A percentile compares a stretch with the other conserved stretches of the same genome.
Conservation (phyloP, 305 asterid species). For the Plantago rigida region DNA sequence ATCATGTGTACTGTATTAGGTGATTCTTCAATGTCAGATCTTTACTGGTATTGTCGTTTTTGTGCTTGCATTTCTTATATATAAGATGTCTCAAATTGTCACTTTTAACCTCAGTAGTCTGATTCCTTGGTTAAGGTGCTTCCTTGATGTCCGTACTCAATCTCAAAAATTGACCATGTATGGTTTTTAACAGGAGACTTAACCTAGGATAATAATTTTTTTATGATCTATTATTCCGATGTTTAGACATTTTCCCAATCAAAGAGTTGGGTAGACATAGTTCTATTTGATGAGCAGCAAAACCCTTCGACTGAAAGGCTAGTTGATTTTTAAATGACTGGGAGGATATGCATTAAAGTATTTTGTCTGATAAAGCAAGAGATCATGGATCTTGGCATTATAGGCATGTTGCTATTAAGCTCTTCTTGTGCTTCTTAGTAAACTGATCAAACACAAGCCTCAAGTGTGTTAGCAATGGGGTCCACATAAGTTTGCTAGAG, state of each 20-base stretch:
- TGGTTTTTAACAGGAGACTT: slow-evolving; percentile 2
- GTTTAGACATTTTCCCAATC: background rate
- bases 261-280: no score
- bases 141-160: slow-evolving; percentile 1
- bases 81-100: slow-evolving; percentile 2
- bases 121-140: slow-evolving; percentile 6
- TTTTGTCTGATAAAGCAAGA: slow-evolving; percentile 10
- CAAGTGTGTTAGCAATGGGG: slow-evolving; percentile 1
- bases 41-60: background rate
- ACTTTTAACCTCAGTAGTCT: background rate
- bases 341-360: slow-evolving; percentile 4
- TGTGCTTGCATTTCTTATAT: background rate
- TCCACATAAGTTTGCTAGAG: slow-evolving; percentile 6
- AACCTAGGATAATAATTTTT: background rate
- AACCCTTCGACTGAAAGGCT: background rate
- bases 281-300: background rate
- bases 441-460: background rate
- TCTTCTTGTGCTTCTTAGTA: background rate
- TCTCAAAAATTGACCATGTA: slow-evolving; percentile 4
- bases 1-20: slow-evolving; percentile 18
- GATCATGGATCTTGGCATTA: slow-evolving; percentile 1
- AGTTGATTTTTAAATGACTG: background rate
- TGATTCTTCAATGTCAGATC: slow-evolving; percentile 10
- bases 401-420: background rate
- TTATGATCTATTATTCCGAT: background rate